Evolutionary conservation across 1,284 basidiomycete genomes (phyloP), one percentile per base, ranked within the genome.

Genomic region (Ustilago lituana): DNA sequence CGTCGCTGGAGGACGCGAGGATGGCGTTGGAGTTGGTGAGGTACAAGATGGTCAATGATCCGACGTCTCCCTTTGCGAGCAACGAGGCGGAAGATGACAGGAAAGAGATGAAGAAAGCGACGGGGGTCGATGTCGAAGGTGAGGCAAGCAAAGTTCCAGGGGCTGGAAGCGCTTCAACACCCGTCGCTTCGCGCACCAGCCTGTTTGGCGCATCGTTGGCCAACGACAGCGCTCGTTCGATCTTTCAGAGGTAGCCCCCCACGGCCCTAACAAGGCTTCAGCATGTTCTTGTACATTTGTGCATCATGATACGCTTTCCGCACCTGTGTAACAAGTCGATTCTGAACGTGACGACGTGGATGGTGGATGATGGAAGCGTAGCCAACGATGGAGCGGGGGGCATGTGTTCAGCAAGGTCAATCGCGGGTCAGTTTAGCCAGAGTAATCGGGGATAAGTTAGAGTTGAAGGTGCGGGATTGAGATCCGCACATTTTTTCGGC

Each of bases 1-100:
- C 74, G 20, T 74, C 76, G 26, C 47, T 70, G 17, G 79, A 80
- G 32, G 79, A 80, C 50, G 76, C 79, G 10, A 52, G 51, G 24
- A 76, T 72, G 62, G 67, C 76, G 5, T 47, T 79, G 26, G 77
- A 79, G 35, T 46, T 77, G 27, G 77, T 78, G 1, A 49, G 72
- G 14, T 50, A 56, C 53, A 74, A 74, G 53, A 60, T 74, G 50
- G 53, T 63, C 46, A 50, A 61, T 19, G 62, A 74, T 14, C 57
- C 57, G 2, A 62, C 43, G 0, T 65, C 58, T 12, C 62, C 68
- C 1, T 71, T 70, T 27, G 61, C 66, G 11, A 51, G 33, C 24
- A 29, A 39, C 23, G 39, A 45, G 22, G 17, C 24, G n/a, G 38
- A 41, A 1, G 35, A 37, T 6, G 31, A 27, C 26, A 36, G 27